Base-by-base conservation (phyloP, 2,329 filamentous ascomycete species). In the Passalora sequoiae region DNA sequence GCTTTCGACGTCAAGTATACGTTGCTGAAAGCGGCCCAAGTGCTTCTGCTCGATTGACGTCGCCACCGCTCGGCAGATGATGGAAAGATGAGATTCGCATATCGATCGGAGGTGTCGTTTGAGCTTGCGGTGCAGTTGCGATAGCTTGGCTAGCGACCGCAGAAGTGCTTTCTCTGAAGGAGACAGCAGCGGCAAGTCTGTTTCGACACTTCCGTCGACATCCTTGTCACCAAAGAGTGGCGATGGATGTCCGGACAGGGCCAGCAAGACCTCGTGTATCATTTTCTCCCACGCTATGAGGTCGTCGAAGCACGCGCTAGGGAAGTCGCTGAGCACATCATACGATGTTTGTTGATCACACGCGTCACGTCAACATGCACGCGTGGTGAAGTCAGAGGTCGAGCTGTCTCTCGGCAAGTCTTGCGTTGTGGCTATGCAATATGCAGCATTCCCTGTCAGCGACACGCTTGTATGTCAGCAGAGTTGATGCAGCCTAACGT, bases 251-350 rank as follows among this genome's bases (percentile, higher is more conserved):
- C 92, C 91, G 60, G 89, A 94, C 68, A 97, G 82, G 66, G 89
- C 91, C 68, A 98, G 83, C 68, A 97, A 81, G 71, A 98, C 88
- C 75, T 98, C 92, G 78, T 97, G 92, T 66, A 98, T 86, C 92
- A 98, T 98, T 55, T 16, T 51, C 12, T 13, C n/a, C 25, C 25
- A 5, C 3, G 3, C 13, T 6, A 13, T 9, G 10, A 13, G 25
- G 13, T 13, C 13, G 25, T 28, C 25, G 10, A 5, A 8, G 4
- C 9, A 19, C 15, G 17, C 2, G 17, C 5, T 15, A n/a, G 15
- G 5, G 3, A 31, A 12, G 29, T 13, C 13, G 4, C 13, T 15
- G 4, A 7, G 29, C 17, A 24, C 15, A 24, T 20, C 36, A 27
- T 12, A 27, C 12, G 28, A 30, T 30, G 28, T 30, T 30, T 30